phyloP scores from a whole-genome alignment of 345 rosid species.

The Arabidopsis arenosa region DNA sequence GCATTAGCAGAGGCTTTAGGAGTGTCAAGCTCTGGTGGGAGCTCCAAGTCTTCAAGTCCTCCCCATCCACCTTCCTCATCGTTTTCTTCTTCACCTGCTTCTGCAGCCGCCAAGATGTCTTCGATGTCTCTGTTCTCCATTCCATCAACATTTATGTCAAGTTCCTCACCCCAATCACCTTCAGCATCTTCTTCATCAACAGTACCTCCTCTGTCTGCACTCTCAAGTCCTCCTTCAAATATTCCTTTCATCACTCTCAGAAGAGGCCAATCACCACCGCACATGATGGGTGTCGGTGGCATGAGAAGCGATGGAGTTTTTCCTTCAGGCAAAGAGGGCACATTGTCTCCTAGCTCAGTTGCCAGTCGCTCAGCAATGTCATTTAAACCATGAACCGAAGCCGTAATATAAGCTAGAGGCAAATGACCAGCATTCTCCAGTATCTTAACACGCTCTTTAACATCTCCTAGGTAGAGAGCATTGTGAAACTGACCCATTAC shows the following conservation, averaged over 20 bases:
- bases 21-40: conserved; percentile 86
- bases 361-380: conserved; percentile 79
- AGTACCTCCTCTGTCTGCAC: conserved; percentile 53
- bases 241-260: conserved; percentile 92
- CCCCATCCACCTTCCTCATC: conserved; percentile 95
- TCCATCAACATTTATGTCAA: conserved; percentile 74
- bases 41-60: conserved; percentile 91
- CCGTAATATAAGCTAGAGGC: conserved; percentile 87
- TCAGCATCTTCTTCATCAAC: conserved; percentile 78
- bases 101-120: conserved; percentile 68
- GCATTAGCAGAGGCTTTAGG: conserved; percentile 64
- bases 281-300: conserved; percentile 76
- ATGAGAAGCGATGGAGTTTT: conserved; percentile 73
- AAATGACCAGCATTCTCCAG: conserved; percentile 87
- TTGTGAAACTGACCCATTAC: conserved; percentile 98
- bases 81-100: conserved; percentile 61
- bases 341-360: conserved; percentile 68
- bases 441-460: conserved; percentile 85
- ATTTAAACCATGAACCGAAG: conserved; percentile 78
- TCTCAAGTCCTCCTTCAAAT: conserved; percentile 90
- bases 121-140: conserved; percentile 65
- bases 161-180: conserved; percentile 89
- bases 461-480: conserved; percentile 89
- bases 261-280: conserved; percentile 98
- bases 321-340: conserved; percentile 77